Evolutionary conservation across 306 rosid genomes (phyloP), one percentile per base, ranked within the genome.

Genomic region (Pterocarpus santalinus): DNA sequence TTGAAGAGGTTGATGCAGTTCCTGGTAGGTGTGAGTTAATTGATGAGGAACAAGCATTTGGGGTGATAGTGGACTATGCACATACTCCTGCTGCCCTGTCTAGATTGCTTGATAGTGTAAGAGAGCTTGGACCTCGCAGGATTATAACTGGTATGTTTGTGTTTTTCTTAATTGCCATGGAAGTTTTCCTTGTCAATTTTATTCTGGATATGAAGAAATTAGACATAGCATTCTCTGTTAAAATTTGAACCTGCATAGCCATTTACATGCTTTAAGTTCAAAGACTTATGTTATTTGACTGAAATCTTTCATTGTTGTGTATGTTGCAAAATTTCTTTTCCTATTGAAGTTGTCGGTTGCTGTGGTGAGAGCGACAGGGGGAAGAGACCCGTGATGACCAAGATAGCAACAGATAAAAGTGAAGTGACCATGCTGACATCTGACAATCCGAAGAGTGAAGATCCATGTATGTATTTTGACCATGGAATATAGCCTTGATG

Each of bases 1-100:
- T 93, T 87, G 99, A 95, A 88, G 98, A 93, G 83, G 97, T 95
- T 52, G 98, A 95, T 77, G 97, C 98, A 15, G 98, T 93, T 88
- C 99, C 97, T 22, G 97, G 97, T 52, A 86, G 98, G 88, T 91
- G 97, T 76, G 99, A 93, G 80, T 83, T 95, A 70, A 93, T 95
- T 80, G 99, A 95, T 1, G 98, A 95, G 92, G 99, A 95, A 80
- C 98, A 93, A 75, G 94, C 99, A 0, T 95, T 85, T 87, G 98
- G 99, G 77, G 99, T 93, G 60, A 87, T 95, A 73, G 99, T 95
- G 80, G 99, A 95, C 87, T 91, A 90, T 89, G 99, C 99, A 80
- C 89, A 85, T 28, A 90, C 97, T n/a, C 96, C 98, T 41, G 94
- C 90, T 79, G 90, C 91, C 76, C 86, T 95, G 89, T 95, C 99